These are phyloP conservation scores for Umbilicaria muhlenbergii DNA, from an alignment of 495 filamentous ascomycete species.

Conservation along the genomic window DNA sequence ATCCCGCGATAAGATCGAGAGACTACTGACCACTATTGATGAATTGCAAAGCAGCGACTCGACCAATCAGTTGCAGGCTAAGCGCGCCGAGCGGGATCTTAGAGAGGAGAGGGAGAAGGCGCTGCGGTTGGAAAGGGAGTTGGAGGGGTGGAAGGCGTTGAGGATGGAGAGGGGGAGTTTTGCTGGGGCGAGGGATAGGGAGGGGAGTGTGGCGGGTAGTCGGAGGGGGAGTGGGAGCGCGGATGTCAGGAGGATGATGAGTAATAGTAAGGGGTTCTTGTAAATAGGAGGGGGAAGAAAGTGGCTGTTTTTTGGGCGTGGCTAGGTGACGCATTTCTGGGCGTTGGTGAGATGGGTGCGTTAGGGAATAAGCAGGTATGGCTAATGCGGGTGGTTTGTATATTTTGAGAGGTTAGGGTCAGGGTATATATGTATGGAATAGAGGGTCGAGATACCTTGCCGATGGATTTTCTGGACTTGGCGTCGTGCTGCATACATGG, in stretches of 20 bases:
- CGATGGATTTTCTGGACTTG: no score
- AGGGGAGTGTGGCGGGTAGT: constrained; percentile 10
- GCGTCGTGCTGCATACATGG: no score
- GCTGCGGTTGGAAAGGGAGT: constrained; percentile 69
- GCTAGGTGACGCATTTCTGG: no score
- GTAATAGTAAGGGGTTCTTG: constrained; percentile 17
- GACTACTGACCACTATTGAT: constrained; percentile 77
- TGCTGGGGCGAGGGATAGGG: constrained; percentile 24
- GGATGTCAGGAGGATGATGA: constrained; percentile 15
- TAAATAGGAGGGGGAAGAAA: neutral
- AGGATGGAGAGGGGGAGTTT: constrained; percentile 42
- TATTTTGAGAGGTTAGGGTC: no score
- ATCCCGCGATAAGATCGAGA: constrained; percentile 76
- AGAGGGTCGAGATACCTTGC: no score
- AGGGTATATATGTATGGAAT: no score
- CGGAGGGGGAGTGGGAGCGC: constrained; percentile 8
- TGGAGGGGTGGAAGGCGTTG: constrained; percentile 71
- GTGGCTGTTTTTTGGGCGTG: neutral
- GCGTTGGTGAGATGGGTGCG: no score
- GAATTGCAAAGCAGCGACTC: constrained; percentile 81
- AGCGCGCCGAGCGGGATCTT: constrained; percentile 78
- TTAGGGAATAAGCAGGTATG: no score
- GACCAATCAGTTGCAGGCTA: constrained; percentile 58
- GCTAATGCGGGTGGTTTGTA: no score
- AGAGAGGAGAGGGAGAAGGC: constrained; percentile 78